Evolutionary conservation across 208 protist genomes (phyloP), one percentile per base, ranked within the genome.

Genomic region (Lotmaria passim): DNA sequence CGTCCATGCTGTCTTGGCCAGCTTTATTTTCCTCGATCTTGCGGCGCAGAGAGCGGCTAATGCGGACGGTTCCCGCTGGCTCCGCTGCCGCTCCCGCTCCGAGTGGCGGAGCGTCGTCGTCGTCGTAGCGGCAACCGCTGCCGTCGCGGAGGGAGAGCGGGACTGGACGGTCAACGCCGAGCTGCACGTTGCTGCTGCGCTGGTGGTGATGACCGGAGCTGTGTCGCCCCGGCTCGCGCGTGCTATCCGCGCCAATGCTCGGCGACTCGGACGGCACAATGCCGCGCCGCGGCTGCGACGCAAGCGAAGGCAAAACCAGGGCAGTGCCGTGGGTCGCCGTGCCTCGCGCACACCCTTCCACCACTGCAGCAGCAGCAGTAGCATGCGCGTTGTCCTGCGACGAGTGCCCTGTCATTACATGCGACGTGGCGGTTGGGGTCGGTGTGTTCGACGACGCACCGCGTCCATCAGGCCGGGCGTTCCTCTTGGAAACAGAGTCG

Each of bases 1-100:
- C 53, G 17, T 46, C 53, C n/a, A n/a, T n/a, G 19, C 15, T 33
- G 7, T 59, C 34, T 11, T 50, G 47, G 23, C 47, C 15, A 0
- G 31, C 23, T 39, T 84, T 79, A 28, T 68, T 76, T 26, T 66
- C 66, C 23, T 81, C 69, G 30, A 82, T 85, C 61, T 82, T 85
- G 10, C 75, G 60, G 19, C 70, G 63, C 7, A 80, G 66, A 11
- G 79, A 69, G 10, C 61, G 61, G 33, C 69, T 84, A 30, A 81
- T 79, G 31, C 59, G 61, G 19, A 51, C 58, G 14, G 41, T 50
- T 7, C 46, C 46, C 19, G 46, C 41, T 10, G 58, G 6, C 57
- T 78, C 61, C 3, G 41, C 1, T 46, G 30, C 38, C 15, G 30
- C 7, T 12, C 55, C 17, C 17, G 55, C 11, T 12, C 36, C 21